Conservation (phyloP, 352 stramenopile species). For the Elongisporangium anandrum region DNA sequence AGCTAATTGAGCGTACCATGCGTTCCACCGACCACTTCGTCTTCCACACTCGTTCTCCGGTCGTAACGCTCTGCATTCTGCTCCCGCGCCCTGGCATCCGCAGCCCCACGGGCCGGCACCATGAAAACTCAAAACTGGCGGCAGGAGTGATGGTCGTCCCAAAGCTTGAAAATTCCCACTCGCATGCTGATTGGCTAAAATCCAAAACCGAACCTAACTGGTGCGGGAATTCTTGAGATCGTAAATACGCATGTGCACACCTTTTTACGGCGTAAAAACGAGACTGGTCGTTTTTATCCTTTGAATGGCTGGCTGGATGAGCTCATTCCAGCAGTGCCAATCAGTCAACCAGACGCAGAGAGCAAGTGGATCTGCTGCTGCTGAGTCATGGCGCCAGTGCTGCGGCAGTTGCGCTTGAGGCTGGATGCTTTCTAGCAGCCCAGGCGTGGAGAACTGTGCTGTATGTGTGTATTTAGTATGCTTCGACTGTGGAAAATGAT, state of each 20-base stretch:
- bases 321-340: neutral
- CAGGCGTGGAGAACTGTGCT: too few relatives aligned
- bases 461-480: conserved; percentile 7
- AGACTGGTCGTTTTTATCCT: neutral
- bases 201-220: neutral
- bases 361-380: conserved; percentile 3
- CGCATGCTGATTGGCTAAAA: conserved; percentile 3
- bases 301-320: conserved; percentile 5
- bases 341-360: conserved; percentile 2
- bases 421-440: too few relatives aligned
- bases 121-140: conserved; percentile 9
- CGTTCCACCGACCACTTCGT: conserved; percentile 11
- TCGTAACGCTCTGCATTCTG: conserved; percentile 21
- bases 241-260: conserved; percentile 16
- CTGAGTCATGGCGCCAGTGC: neutral
- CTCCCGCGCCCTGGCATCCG: conserved; percentile 11
- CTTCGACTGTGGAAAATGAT: conserved; percentile 67
- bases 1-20: conserved; percentile 10
- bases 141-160: conserved; percentile 10
- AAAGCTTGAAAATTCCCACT: neutral
- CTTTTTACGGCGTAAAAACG: conserved; percentile 3
- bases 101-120: conserved; percentile 6
- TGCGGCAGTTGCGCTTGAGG: neutral
- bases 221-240: conserved; percentile 1
- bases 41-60: conserved; percentile 11